Evolutionary conservation across 768 basidiomycete genomes (phyloP), one percentile per base, ranked within the genome.

Genomic region (Russula abietina): DNA sequence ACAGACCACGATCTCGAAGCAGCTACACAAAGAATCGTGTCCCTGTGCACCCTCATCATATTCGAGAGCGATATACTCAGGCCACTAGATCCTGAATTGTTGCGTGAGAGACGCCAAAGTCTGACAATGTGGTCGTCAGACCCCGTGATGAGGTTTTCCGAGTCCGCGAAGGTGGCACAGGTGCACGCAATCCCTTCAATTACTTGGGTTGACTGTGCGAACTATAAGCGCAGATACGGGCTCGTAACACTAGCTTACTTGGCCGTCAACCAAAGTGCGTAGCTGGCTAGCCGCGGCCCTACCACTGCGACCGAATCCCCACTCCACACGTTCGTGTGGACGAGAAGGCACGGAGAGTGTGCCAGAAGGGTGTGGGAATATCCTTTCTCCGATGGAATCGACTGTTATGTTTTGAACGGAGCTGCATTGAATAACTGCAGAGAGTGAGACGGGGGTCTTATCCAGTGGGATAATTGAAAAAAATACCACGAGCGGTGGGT

Each of bases 1-100:
- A 93, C 68, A 1, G 90, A 91, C 94, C 94, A 96, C 2, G 86
- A 75, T 48, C 88, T 78, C 16, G 89, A 94, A 1, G 90, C 85
- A 9, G 85, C 76, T 17, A 96, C 78, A 67, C 82, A 87, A 1
- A 78, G 72, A 26, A 96, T 81, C 53, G 82, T 78, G 51, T 83
- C 83, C 3, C 82, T 84, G 68, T 95, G 94, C 17, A 89, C 84
- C 16, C 90, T 83, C 81, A 97, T 84, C 63, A 91, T 83, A 65
- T 93, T 85, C 4, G 85, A 83, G 24, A 89, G 78, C 11, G 73
- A 61, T 60, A 52, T 24, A 62, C 72, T 32, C 55, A 70, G 56
- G 61, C 66, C 63, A n/a, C 65, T 69, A 30, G 69, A 45, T 3
- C 65, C 61, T 14, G 55, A 46, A 48, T 73, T 41, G 46, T 11